Base-by-base conservation (phyloP, 768 basidiomycete species). In the Hemileccinum impolitum region DNA sequence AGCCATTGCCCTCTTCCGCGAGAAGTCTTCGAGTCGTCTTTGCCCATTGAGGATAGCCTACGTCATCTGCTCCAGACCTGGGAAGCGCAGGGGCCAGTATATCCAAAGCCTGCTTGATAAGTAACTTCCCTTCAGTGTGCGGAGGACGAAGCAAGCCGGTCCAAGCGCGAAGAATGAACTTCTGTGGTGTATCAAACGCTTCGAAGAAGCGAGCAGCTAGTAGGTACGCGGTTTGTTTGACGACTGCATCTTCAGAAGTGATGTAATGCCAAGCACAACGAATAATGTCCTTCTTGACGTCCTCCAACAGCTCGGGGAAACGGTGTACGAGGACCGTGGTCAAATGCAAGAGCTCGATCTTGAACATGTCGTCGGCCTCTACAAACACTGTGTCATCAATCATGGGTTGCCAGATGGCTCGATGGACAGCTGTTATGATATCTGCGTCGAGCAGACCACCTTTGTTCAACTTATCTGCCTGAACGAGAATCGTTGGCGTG, bases 251-350 rank as follows among this genome's bases (percentile, higher is more conserved):
- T 36, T 95, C 91, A 47, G 75, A 84, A 6, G 78, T 79, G 56
- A 94, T 89, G 58, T 85, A 90, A 59, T 85, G 80, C 93, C 93
- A 97, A 17, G 92, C 90, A 49, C 88, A 87, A 65, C 87, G 90
- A 72, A 97, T 94, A 56, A 98, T 84, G 51, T 94, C 90, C 65
- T 94, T 97, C 68, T 88, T 82, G 32, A 80, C 81, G 39, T 91
- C 87, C 50, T 81, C 82, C 37, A 96, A 75, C n/a, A 90, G 67
- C n/a, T 80, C 72, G 2, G 85, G 78, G 55, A 91, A 94, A 59
- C 87, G 77, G 51, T 94, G 88, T 4, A 98, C 86, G 52, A 99
- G 77, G 30, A 92, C 75, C 0, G 87, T 92, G 6, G 94, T 93
- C 61, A 98, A 72, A 58, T 94, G 86, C 35, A 97, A 75, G 15